Percentiles rank a stretch among this genome's conserved stretches.
Evolutionary conservation across 192 early-diverging fungal genomes (phyloP).

Genomic region (Rhizophagus sp.): DNA sequence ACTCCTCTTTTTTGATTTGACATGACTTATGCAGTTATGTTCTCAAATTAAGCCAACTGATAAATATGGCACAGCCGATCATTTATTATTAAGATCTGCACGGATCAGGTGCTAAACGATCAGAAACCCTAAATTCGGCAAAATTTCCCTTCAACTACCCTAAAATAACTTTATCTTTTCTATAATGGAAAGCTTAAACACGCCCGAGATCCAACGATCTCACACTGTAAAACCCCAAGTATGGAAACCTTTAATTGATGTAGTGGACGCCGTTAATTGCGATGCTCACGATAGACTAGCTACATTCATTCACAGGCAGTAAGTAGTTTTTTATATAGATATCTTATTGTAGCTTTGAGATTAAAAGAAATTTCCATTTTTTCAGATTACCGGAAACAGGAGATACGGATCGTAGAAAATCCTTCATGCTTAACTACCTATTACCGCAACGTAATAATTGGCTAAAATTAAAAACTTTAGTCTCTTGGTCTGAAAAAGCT

Average conservation of each 20-base stretch:
- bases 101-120: no score
- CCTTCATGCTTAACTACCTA: constrained; percentile 1
- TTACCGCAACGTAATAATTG: constrained; percentile 8
- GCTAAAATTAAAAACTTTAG: constrained; percentile 1
- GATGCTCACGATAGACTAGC: not conserved
- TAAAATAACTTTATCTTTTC: not conserved
- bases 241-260: constrained; percentile 3
- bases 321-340: not conserved
- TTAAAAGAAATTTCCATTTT: not conserved
- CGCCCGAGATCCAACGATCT: not conserved
- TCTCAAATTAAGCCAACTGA: not conserved
- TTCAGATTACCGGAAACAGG: not conserved
- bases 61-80: no score
- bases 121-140: no score
- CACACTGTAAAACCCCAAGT: not conserved
- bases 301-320: constrained; percentile 1
- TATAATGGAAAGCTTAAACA: not conserved
- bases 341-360: no score
- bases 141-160: not conserved
- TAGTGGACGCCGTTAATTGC: constrained; percentile 1
- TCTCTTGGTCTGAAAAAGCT: constrained; percentile 12
- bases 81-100: no score
- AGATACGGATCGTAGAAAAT: not conserved
- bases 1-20: constrained; percentile 3
- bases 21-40: not conserved